These are phyloP conservation scores for Aleurites moluccanus DNA, from an alignment of 441 rosid genomes.

Conservation along the genomic window DNA sequence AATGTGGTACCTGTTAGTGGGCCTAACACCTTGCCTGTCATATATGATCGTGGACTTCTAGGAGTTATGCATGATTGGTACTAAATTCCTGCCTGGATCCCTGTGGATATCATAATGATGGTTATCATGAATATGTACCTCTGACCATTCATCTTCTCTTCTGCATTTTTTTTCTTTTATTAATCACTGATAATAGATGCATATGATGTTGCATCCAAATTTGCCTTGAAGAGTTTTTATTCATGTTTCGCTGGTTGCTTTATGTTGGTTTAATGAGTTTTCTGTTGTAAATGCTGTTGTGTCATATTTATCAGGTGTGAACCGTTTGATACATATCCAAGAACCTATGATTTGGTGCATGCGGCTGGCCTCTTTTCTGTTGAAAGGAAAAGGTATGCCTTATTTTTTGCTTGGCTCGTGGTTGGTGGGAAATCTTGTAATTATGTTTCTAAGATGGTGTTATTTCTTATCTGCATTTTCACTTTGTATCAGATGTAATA, in stretches of 20 bases:
- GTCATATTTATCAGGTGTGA: conserved; percentile 72
- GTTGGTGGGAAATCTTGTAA: neutral
- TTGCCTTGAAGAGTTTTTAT: neutral
- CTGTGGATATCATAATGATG: neutral
- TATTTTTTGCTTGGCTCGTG: neutral
- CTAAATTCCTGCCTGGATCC: conserved; percentile 12
- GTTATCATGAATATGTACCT: conserved; percentile 3
- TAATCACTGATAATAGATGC: neutral
- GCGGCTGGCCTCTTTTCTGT: conserved; percentile 85
- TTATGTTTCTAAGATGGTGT: neutral
- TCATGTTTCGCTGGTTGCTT: conserved; percentile 13
- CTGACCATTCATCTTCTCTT: neutral
- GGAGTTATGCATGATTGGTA: conserved; percentile 99
- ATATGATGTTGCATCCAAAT: neutral
- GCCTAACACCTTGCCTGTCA: conserved; percentile 90
- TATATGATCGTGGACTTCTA: conserved; percentile 92
- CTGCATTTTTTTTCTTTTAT: neutral
- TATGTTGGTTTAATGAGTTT: neutral
- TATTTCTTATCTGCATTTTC: neutral
- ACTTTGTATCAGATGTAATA: conserved; percentile 61
- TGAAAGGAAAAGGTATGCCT: conserved; percentile 77
- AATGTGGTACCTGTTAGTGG: conserved; percentile 91
- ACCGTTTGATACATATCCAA: conserved; percentile 92
- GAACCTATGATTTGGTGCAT: conserved; percentile 88
- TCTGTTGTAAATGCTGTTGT: conserved; percentile 11